Evolutionary conservation across 1,139 yeast species (phyloP).

Genomic region (Hansenula lynferdii): DNA sequence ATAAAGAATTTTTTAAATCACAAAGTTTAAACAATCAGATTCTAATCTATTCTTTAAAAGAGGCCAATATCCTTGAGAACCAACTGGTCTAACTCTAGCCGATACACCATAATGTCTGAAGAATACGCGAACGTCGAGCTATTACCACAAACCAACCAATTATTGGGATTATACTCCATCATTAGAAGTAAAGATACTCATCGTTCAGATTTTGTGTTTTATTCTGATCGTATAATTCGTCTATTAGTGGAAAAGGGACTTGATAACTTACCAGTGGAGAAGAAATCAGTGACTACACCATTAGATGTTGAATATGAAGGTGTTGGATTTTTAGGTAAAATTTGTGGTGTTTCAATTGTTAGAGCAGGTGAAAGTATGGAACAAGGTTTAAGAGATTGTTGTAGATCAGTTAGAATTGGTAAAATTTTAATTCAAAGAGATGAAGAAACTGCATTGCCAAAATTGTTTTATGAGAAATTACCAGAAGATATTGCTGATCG

Average conservation of each 20-base stretch:
- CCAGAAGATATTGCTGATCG: slow-evolving; percentile 89
- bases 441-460: slow-evolving; percentile 81
- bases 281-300: slow-evolving; percentile 65
- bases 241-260: slow-evolving; percentile 91
- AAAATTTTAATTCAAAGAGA: slow-evolving; percentile 95
- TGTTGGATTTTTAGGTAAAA: slow-evolving; percentile 81
- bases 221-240: slow-evolving; percentile 90
- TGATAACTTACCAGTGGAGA: slow-evolving; percentile 83
- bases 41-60: no score
- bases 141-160: slow-evolving; percentile 85
- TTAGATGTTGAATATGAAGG: slow-evolving; percentile 73
- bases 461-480: slow-evolving; percentile 82
- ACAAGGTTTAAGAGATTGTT: slow-evolving; percentile 95
- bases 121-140: slow-evolving; percentile 51
- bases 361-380: slow-evolving; percentile 99
- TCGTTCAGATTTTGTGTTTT: slow-evolving; percentile 91
- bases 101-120: slow-evolving; percentile 8
- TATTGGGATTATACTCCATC: slow-evolving; percentile 81
- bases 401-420: slow-evolving; percentile 93
- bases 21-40: background rate
- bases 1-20: background rate
- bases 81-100: no score
- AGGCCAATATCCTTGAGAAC: no score
- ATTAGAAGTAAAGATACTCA: slow-evolving; percentile 76
- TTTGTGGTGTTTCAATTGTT: slow-evolving; percentile 96